Conservation (phyloP, 139 green algal genomes). For the Micractinium sp. region DNA sequence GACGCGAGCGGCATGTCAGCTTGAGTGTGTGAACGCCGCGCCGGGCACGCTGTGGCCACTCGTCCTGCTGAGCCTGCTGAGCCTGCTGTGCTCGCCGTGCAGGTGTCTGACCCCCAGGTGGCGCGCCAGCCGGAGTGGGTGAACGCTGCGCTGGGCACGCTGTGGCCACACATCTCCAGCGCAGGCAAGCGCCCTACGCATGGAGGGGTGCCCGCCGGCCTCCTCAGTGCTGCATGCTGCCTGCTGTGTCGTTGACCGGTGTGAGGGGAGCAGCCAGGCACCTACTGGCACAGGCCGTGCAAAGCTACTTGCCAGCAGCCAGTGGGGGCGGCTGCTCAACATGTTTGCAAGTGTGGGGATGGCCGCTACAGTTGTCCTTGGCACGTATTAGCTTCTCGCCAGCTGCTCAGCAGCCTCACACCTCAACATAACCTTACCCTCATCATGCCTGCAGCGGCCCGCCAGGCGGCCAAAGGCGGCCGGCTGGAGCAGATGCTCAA, state of each 20-base stretch:
- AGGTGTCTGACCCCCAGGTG: constrained; percentile 2
- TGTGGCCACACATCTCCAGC: constrained; percentile 21
- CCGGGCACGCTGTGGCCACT: not conserved
- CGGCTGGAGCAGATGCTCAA: constrained; percentile 21
- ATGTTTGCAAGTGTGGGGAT: too few relatives aligned
- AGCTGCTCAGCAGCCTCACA: too few relatives aligned
- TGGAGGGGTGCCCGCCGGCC: not conserved
- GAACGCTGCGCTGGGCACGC: not conserved
- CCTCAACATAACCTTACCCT: too few relatives aligned
- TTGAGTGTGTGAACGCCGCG: too few relatives aligned
- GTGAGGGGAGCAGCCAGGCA: not conserved
- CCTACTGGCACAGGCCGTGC: too few relatives aligned
- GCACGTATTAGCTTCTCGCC: too few relatives aligned
- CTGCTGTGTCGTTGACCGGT: not conserved
- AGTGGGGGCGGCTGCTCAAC: too few relatives aligned
- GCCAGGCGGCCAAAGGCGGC: not conserved
- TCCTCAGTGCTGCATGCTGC: not conserved
- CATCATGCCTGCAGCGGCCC: not conserved
- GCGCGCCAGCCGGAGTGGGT: constrained; percentile 23
- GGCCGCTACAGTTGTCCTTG: too few relatives aligned
- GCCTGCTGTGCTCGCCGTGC: not conserved
- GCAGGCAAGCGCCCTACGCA: not conserved
- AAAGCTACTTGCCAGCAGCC: too few relatives aligned
- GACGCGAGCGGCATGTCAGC: too few relatives aligned
- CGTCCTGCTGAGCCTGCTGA: not conserved